Percentiles rank a stretch among this genome's conserved stretches.
Conservation (phyloP, 805 yeast genomes). For the Metschnikowia peoriensis region DNA sequence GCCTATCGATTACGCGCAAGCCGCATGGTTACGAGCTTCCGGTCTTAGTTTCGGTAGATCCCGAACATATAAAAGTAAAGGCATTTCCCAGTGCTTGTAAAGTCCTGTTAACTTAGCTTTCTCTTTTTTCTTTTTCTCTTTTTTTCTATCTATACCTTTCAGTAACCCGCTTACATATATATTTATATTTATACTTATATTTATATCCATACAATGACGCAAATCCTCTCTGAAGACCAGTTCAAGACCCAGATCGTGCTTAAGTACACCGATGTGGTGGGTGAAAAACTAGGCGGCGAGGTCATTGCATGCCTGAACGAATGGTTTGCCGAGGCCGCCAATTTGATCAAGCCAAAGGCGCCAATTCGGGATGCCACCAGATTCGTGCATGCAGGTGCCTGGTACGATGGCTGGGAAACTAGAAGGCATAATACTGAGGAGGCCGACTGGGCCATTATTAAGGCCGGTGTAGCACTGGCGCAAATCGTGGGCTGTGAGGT, state of each 20-base stretch:
- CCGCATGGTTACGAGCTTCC: no score
- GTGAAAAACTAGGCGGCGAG: slow-evolving; percentile 78
- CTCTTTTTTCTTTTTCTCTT: background rate
- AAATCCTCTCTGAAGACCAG: slow-evolving; percentile 25
- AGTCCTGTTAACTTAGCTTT: background rate
- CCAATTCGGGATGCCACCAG: slow-evolving; percentile 81
- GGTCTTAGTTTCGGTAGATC: no score
- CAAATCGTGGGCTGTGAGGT: slow-evolving; percentile 78
- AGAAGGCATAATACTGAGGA: slow-evolving; percentile 84
- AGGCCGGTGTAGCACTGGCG: slow-evolving; percentile 83
- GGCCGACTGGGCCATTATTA: slow-evolving; percentile 84
- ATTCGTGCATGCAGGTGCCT: slow-evolving; percentile 84
- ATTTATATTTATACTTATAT: no score
- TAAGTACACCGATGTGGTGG: slow-evolving; percentile 74
- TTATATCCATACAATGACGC: slow-evolving; percentile 14
- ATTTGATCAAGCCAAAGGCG: slow-evolving; percentile 74
- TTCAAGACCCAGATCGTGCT: slow-evolving; percentile 48
- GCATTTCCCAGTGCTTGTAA: background rate
- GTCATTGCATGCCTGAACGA: slow-evolving; percentile 75
- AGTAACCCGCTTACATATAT: no score
- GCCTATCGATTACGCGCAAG: slow-evolving; percentile 2
- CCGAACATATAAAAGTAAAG: no score
- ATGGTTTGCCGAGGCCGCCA: slow-evolving; percentile 93
- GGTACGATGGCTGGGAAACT: slow-evolving; percentile 99
- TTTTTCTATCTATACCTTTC: background rate